Evolutionary conservation across 805 yeast species (phyloP), one percentile per base, ranked within the genome.

Genomic region (Lachancea sp.): DNA sequence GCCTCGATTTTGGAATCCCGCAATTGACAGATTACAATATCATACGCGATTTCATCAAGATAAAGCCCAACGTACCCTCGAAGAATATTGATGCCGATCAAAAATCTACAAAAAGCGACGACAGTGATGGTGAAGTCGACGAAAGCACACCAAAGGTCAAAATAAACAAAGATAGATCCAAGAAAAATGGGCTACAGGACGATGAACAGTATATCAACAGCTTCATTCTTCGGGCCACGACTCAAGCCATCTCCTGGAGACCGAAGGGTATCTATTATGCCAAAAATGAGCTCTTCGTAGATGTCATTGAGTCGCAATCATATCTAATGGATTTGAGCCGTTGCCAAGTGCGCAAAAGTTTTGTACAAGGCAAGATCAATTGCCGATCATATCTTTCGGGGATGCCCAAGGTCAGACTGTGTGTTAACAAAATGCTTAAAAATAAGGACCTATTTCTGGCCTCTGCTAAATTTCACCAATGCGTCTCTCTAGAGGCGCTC

Each of bases 201-300:
- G 51, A 52, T 19, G 54, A 51, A 17, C 52, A 51, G 6, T 78
- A 72, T 51, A 69, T 82, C 45, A 83, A 83, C 54, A 75, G 85
- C 24, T 74, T 86, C 30, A 78, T 90, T 12, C 72, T 88, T 2
- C 74, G 88, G 47, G 80, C 94, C 0, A 75, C 88, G 13, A 82
- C 88, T 8, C 81, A 78, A 53, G 75, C 83, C 9, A 78, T 89
- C 3, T 80, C 90, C 18, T 89, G 97, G 97, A 76, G 97, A 60
- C 84, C 90, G 29, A 92, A 84, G 48, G 96, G 96, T 8, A 85
- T 89, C 18, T 75, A 74, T 48, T 89, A 89, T 63, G 78, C 81
- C 50, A 88, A 86, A 58, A 89, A 89, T 62, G 97, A 89, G 65
- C 80, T 92, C 39, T 89, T 87, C 55, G 72, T 89, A 48, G 95